Evolutionary conservation across 2,329 filamentous ascomycete genomes (phyloP).

Genomic region (Fusarium verrucosum): DNA sequence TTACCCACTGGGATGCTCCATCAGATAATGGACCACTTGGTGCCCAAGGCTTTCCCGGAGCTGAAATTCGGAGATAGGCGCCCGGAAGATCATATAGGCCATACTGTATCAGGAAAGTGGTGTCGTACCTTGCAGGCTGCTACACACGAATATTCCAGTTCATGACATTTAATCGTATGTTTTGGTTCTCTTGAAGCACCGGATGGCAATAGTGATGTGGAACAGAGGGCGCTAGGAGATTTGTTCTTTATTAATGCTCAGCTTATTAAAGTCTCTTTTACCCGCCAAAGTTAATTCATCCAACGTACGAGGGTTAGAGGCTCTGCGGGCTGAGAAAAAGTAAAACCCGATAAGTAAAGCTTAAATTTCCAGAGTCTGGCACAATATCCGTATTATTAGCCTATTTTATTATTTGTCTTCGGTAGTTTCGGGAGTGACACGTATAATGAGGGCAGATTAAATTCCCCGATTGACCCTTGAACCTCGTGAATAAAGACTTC

Average conservation of each 20-base stretch:
- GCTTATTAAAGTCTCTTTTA: too few species aligned
- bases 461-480: not conserved
- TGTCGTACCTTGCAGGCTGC: not conserved
- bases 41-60: not conserved
- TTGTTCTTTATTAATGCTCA: too few species aligned
- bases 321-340: not conserved
- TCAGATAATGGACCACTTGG: not conserved
- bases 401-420: not conserved
- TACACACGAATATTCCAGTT: not conserved
- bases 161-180: not conserved
- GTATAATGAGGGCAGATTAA: too few species aligned
- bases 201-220: not conserved
- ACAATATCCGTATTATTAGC: not conserved
- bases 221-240: not conserved
- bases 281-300: too few species aligned
- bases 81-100: conserved; percentile 1
- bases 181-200: not conserved
- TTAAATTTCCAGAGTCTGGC: not conserved
- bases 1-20: not conserved
- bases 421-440: not conserved
- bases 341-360: not conserved
- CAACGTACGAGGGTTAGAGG: too few species aligned
- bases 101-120: not conserved
- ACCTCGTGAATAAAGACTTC: too few species aligned
- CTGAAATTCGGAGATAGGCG: not conserved